Evolutionary conservation across 108 stramenopile species (phyloP).

Genomic region (Stephanodiscus minutulus): DNA sequence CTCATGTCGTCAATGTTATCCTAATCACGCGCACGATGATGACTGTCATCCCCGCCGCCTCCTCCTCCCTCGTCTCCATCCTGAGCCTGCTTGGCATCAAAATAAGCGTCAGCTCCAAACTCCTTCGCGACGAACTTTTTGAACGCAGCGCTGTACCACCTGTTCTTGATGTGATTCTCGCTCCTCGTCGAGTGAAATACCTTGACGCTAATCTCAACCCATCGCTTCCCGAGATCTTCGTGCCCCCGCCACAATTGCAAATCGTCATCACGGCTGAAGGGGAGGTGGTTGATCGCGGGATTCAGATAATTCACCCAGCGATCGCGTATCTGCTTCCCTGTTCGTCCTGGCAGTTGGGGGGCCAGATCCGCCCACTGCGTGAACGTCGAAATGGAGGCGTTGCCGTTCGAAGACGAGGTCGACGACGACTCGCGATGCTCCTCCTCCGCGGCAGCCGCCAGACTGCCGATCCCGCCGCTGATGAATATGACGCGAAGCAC

Average conservation of each 20-base stretch:
- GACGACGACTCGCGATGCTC: background rate
- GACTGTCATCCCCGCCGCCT: background rate
- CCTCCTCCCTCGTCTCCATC: background rate
- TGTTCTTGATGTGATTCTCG: constrained; percentile 42
- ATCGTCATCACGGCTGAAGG: constrained; percentile 41
- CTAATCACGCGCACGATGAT: too few species aligned
- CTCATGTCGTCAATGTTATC: too few species aligned
- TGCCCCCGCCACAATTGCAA: constrained; percentile 29
- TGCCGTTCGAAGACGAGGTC: constrained; percentile 2
- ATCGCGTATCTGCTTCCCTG: constrained; percentile 46
- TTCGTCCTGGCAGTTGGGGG: constrained; percentile 32
- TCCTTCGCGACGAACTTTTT: constrained; percentile 59
- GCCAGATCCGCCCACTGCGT: constrained; percentile 49
- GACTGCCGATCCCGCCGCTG: background rate
- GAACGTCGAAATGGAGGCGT: constrained; percentile 15
- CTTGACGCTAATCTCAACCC: constrained; percentile 29
- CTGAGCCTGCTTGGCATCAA: constrained; percentile 6
- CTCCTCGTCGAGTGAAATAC: constrained; percentile 32
- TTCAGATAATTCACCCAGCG: constrained; percentile 50
- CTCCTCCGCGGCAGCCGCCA: background rate
- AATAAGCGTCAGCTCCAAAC: constrained; percentile 73
- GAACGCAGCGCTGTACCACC: constrained; percentile 33
- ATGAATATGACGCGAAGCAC: constrained; percentile 22
- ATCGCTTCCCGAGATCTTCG: constrained; percentile 25
- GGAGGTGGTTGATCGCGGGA: constrained; percentile 29